A percentile compares a stretch with the other conserved stretches of the same genome.
Evolutionary conservation across 2,329 filamentous ascomycete genomes (phyloP).

Genomic region (Polytolypa hystricis): DNA sequence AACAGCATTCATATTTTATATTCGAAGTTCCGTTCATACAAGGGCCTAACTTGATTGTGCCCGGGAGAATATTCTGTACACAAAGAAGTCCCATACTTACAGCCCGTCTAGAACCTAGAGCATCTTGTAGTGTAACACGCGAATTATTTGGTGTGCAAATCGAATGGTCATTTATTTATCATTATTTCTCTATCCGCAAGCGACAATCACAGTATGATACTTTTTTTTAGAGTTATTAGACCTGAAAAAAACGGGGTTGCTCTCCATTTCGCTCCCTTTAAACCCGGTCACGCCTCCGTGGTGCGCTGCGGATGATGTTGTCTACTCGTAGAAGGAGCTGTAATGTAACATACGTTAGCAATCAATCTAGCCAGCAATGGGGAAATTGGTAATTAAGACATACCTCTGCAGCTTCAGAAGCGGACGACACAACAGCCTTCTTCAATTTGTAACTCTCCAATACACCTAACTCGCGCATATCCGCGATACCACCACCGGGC

Average conservation of each 20-base stretch:
- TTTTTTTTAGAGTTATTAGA: background rate
- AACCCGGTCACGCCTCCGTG: conserved; percentile 68
- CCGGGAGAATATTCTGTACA: background rate
- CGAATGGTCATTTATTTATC: too few species aligned
- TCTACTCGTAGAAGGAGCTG: conserved; percentile 86
- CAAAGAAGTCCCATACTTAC: too few species aligned
- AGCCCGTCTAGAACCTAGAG: too few species aligned
- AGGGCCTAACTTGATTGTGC: too few species aligned
- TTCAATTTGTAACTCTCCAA: conserved; percentile 99
- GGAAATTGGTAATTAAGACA: conserved; percentile 23
- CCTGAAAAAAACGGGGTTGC: background rate
- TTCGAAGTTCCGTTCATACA: too few species aligned
- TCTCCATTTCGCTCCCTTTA: conserved; percentile 27
- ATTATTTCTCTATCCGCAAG: conserved; percentile 3
- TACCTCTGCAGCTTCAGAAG: conserved; percentile 93
- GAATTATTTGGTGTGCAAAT: too few species aligned
- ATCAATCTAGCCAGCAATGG: background rate
- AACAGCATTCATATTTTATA: too few species aligned
- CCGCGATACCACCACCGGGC: conserved; percentile 81
- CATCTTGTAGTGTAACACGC: too few species aligned
- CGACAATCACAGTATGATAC: background rate
- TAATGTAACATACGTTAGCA: conserved; percentile 17
- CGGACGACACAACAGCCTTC: conserved; percentile 91
- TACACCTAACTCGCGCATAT: conserved; percentile 92
- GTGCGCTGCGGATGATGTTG: conserved; percentile 93